These are phyloP conservation scores for Wickerhamiella shivajii DNA, from an alignment of 805 yeast genomes.

Conservation along the genomic window DNA sequence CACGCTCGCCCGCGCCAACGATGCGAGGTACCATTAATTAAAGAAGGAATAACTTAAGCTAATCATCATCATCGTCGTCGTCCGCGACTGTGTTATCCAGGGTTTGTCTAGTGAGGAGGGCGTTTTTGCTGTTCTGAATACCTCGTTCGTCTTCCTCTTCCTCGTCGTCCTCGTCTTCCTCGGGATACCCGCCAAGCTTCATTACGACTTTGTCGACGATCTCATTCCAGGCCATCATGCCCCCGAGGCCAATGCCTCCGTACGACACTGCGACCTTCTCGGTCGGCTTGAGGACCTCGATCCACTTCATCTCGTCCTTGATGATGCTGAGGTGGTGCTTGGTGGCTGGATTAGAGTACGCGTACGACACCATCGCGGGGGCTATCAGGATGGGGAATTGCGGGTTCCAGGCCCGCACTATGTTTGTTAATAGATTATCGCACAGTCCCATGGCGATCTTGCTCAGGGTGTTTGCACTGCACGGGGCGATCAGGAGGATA, in stretches of 20 bases:
- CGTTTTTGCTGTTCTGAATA: constrained; percentile 21
- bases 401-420: constrained; percentile 91
- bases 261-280: constrained; percentile 86
- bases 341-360: constrained; percentile 80
- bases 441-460: constrained; percentile 84
- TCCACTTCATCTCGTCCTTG: constrained; percentile 87
- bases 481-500: constrained; percentile 80
- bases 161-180: constrained; percentile 36
- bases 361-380: constrained; percentile 90
- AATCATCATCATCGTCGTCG: constrained; percentile 18
- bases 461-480: constrained; percentile 83
- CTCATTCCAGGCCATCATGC: constrained; percentile 96
- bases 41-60: background rate
- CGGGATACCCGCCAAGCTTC: constrained; percentile 50
- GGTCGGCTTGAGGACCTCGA: constrained; percentile 83
- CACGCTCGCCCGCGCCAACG: background rate
- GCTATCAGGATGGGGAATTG: constrained; percentile 78
- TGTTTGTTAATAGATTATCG: constrained; percentile 81
- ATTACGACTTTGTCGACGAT: constrained; percentile 73
- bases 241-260: constrained; percentile 99
- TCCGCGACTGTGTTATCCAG: constrained; percentile 23
- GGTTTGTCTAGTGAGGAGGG: constrained; percentile 16
- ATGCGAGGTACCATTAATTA: background rate
- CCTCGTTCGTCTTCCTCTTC: constrained; percentile 32
- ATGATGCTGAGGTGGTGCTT: constrained; percentile 65